phyloP scores from a whole-genome alignment of 139 green algal species.

The Ostreobium quekettii region DNA sequence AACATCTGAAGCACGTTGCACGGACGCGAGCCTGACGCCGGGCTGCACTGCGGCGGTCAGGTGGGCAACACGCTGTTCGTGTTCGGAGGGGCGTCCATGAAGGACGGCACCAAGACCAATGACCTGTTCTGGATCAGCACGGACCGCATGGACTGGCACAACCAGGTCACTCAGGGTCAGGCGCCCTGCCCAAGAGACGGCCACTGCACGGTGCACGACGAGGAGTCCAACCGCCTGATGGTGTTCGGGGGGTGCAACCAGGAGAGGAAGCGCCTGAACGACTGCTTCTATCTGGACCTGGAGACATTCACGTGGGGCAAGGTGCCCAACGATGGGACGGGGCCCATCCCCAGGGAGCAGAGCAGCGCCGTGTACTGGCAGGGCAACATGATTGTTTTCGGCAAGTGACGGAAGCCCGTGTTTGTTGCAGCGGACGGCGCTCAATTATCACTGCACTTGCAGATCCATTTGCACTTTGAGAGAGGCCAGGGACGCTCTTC shows the following conservation, averaged over 20 bases:
- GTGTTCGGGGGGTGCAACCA: conserved; percentile 62
- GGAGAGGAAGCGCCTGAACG: conserved; percentile 58
- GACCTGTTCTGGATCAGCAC: conserved; percentile 69
- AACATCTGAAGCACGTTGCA: too few relatives aligned
- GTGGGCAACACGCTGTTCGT: conserved; percentile 53
- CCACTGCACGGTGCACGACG: conserved; percentile 50
- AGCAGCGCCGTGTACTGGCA: conserved; percentile 42
- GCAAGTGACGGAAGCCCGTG: conserved; percentile 32
- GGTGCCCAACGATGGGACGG: conserved; percentile 31
- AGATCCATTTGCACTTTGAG: too few relatives aligned
- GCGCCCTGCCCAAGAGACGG: conserved; percentile 34
- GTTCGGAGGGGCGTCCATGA: conserved; percentile 60
- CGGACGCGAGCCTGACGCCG: too few relatives aligned
- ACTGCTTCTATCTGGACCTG: conserved; percentile 42
- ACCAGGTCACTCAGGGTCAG: conserved; percentile 51
- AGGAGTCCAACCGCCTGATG: conserved; percentile 52
- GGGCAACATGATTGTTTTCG: conserved; percentile 67
- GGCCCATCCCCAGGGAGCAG: conserved; percentile 45
- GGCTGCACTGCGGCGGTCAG: too few relatives aligned
- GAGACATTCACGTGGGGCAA: conserved; percentile 34
- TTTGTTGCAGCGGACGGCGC: too few relatives aligned
- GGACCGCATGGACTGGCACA: conserved; percentile 73
- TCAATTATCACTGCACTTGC: too few relatives aligned
- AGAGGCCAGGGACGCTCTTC: neutral
- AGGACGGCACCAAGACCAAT: conserved; percentile 45